Conservation (phyloP, 2,329 filamentous ascomycete genomes). For the Pestalotiopsis fici region DNA sequence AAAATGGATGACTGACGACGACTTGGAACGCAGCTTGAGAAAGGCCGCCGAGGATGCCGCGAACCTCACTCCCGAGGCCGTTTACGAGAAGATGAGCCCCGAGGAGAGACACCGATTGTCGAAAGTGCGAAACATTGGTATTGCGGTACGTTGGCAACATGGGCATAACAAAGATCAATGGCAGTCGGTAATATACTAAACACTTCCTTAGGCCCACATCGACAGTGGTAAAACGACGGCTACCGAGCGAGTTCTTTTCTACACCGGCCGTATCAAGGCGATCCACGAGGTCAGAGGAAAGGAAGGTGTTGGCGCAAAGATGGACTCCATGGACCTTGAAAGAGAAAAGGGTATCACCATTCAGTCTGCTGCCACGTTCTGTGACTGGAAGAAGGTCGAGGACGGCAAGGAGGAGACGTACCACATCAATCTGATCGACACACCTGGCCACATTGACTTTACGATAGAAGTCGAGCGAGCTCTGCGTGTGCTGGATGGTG, state of each 20-base stretch:
- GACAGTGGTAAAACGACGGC: constrained; percentile 98
- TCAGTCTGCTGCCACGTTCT: constrained; percentile 96
- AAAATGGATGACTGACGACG: neutral
- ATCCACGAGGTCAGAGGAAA: constrained; percentile 97
- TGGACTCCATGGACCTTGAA: constrained; percentile 99
- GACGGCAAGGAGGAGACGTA: constrained; percentile 86
- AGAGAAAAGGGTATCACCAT: constrained; percentile 99
- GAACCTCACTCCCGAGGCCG: constrained; percentile 54
- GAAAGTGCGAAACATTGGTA: constrained; percentile 93
- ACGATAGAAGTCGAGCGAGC: constrained; percentile 98
- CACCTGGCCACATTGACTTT: constrained; percentile 97
- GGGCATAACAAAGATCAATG: constrained; percentile 11
- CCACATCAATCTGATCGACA: constrained; percentile 98
- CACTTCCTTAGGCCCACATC: constrained; percentile 76
- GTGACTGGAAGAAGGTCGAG: constrained; percentile 90
- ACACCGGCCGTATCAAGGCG: constrained; percentile 93
- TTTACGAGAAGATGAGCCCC: constrained; percentile 79
- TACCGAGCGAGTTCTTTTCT: constrained; percentile 96
- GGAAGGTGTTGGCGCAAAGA: constrained; percentile 95
- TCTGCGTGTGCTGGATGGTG: constrained; percentile 90
- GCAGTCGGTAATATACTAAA: neutral
- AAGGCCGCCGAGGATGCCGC: constrained; percentile 56
- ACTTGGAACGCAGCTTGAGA: constrained; percentile 35
- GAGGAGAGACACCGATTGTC: constrained; percentile 77
- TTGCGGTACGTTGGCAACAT: constrained; percentile 66